phyloP scores from a whole-genome alignment of 2,329 filamentous ascomycete species.

The Phialophora tarda region DNA sequence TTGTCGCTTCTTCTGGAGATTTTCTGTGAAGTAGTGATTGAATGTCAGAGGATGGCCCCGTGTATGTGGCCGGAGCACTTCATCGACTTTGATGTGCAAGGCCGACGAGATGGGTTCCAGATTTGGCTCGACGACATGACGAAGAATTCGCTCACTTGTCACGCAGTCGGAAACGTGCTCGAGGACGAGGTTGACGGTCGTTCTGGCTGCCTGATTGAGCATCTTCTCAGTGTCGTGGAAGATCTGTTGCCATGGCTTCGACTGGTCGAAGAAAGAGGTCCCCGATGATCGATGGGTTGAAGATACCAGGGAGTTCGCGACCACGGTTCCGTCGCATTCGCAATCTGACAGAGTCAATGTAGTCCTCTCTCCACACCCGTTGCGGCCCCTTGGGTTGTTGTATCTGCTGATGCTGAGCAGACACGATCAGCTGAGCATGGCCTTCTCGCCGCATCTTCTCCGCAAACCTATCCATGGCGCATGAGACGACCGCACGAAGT shows the following conservation, averaged over 20 bases:
- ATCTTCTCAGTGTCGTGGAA: slow-evolving; percentile 36
- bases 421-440: slow-evolving; percentile 30
- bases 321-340: slow-evolving; percentile 39
- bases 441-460: slow-evolving; percentile 32
- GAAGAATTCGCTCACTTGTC: slow-evolving; percentile 36
- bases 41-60: slow-evolving; percentile 47
- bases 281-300: slow-evolving; percentile 45
- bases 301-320: slow-evolving; percentile 45
- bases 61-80: slow-evolving; percentile 56
- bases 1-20: slow-evolving; percentile 40
- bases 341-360: slow-evolving; percentile 18
- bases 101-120: slow-evolving; percentile 36
- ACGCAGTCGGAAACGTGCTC: slow-evolving; percentile 40
- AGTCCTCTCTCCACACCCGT: slow-evolving; percentile 16
- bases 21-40: slow-evolving; percentile 48
- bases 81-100: slow-evolving; percentile 50
- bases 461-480: slow-evolving; percentile 42
- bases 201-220: slow-evolving; percentile 41
- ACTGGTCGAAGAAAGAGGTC: slow-evolving; percentile 47
- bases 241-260: slow-evolving; percentile 45
- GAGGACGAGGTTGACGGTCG: slow-evolving; percentile 38
- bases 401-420: slow-evolving; percentile 7
- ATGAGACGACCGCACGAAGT: slow-evolving; percentile 42
- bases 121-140: slow-evolving; percentile 36
- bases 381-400: slow-evolving; percentile 7